These are phyloP conservation scores for Mortierella claussenii DNA, from an alignment of 192 early-diverging fungal genomes.

Conservation along the genomic window DNA sequence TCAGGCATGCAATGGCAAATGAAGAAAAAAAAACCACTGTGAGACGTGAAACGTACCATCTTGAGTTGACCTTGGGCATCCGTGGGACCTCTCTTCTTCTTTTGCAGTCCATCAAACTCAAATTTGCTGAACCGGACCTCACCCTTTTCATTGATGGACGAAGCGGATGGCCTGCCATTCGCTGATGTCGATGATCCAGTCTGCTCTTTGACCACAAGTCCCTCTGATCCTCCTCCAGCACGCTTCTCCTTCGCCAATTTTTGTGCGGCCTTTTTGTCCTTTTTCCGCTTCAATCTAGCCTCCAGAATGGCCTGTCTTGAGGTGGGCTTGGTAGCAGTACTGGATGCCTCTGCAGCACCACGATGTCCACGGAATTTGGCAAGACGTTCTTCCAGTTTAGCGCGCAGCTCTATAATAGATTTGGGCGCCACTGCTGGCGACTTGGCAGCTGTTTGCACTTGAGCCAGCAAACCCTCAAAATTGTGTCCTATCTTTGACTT, in stretches of 20 bases:
- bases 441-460: constrained; percentile 39
- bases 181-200: constrained; percentile 15
- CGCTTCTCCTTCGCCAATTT: constrained; percentile 71
- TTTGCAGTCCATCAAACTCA: constrained; percentile 66
- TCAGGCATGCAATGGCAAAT: background rate
- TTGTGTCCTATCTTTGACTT: constrained; percentile 33
- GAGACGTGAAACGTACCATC: constrained; percentile 42
- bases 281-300: constrained; percentile 76
- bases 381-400: constrained; percentile 51
- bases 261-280: constrained; percentile 67
- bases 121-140: constrained; percentile 75
- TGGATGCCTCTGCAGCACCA: constrained; percentile 23
- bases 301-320: constrained; percentile 81
- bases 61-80: constrained; percentile 73
- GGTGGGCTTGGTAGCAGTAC: constrained; percentile 59
- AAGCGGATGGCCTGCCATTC: constrained; percentile 38
- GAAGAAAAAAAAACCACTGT: background rate
- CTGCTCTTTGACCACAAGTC: constrained; percentile 56
- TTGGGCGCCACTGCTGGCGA: constrained; percentile 37
- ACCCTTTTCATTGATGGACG: constrained; percentile 62
- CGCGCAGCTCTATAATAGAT: constrained; percentile 27
- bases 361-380: constrained; percentile 37
- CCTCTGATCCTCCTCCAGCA: constrained; percentile 57
- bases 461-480: constrained; percentile 39
- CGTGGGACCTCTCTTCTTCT: constrained; percentile 71